A percentile compares a stretch with the other conserved stretches of the same genome.
Conservation (phyloP, 768 basidiomycete genomes). For the Suillus cothurnatus region DNA sequence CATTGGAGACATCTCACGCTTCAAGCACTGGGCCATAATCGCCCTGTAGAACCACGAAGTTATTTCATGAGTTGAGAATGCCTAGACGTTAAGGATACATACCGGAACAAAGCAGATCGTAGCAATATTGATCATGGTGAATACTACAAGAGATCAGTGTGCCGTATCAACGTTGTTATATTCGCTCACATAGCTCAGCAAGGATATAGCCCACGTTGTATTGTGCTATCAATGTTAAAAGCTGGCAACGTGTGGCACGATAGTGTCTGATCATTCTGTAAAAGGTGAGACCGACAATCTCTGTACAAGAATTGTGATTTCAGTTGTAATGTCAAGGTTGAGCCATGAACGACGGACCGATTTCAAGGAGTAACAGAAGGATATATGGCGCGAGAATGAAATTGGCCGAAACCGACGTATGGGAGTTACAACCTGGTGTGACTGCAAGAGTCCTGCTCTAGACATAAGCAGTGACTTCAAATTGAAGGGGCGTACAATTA, state of each 20-base stretch:
- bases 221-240: neutral
- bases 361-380: neutral
- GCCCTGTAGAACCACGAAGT: neutral
- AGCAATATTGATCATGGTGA: neutral
- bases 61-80: neutral
- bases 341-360: neutral
- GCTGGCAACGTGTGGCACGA: neutral
- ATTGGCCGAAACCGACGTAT: neutral
- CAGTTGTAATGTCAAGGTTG: neutral
- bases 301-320: neutral
- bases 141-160: neutral
- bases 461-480: neutral
- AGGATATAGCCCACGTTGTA: neutral
- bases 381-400: neutral
- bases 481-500: neutral
- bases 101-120: neutral
- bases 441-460: slow-evolving; percentile 2
- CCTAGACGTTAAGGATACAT: neutral
- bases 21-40: neutral
- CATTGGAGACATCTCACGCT: neutral
- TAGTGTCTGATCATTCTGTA: slow-evolving; percentile 3
- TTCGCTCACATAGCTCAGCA: neutral
- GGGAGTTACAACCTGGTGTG: neutral
- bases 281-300: neutral
- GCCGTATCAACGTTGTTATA: neutral